A percentile compares a stretch with the other conserved stretches of the same genome.
phyloP scores from a whole-genome alignment of 2,329 filamentous ascomycete species.

The Neurospora sp. region DNA sequence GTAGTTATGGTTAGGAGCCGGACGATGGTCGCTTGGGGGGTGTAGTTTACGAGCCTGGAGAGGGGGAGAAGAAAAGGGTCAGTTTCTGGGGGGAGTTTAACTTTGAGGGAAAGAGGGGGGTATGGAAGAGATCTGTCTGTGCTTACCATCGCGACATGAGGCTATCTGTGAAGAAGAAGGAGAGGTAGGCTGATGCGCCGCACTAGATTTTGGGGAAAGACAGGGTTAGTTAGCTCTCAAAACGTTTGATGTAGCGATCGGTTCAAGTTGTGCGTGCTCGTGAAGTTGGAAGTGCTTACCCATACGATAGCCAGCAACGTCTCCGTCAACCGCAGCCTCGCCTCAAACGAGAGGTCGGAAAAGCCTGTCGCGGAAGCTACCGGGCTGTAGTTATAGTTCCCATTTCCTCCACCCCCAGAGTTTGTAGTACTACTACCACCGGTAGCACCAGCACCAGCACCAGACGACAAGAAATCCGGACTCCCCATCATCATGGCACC shows the following conservation, averaged over 20 bases:
- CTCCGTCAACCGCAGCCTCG: slow-evolving; percentile 52
- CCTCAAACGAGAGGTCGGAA: slow-evolving; percentile 25
- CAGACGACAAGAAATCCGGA: not conserved
- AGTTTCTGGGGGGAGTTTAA: slow-evolving; percentile 3
- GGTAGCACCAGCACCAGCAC: not conserved
- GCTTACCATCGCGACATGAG: slow-evolving; percentile 71
- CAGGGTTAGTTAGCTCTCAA: slow-evolving; percentile 3
- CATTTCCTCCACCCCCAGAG: not conserved
- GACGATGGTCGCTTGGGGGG: slow-evolving; percentile 68
- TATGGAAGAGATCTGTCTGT: not conserved
- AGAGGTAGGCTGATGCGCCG: slow-evolving; percentile 65
- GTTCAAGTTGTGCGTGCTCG: not conserved
- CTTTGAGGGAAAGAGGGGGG: not conserved
- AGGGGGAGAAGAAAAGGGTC: not conserved
- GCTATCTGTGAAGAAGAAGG: slow-evolving; percentile 76
- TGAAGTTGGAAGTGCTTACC: slow-evolving; percentile 36
- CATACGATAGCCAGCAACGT: slow-evolving; percentile 63
- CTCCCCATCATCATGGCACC: not conserved
- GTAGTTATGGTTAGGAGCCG: slow-evolving; percentile 67
- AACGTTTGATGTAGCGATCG: not conserved
- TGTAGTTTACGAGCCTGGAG: slow-evolving; percentile 70
- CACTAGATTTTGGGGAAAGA: slow-evolving; percentile 38
- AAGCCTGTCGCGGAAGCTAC: not conserved
- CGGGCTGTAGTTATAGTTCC: not conserved
- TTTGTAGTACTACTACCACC: not conserved